These are phyloP conservation scores for Alternaria sp. DNA, from an alignment of 2,329 filamentous ascomycete species.

Conservation along the genomic window DNA sequence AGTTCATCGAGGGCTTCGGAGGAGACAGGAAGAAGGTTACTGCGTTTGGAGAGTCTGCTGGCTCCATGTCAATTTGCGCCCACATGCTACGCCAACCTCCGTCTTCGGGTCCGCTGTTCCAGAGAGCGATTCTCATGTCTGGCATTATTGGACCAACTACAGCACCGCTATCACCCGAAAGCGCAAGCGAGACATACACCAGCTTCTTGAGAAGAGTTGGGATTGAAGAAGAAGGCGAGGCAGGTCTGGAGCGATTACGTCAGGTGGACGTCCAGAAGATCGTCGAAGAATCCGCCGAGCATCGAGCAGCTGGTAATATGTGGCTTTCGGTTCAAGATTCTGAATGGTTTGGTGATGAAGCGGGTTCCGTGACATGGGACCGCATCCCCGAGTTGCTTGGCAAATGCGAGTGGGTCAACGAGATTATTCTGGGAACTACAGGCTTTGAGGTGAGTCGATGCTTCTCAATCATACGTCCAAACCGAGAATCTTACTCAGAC, in stretches of 20 bases:
- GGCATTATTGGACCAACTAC: slow-evolving; percentile 23
- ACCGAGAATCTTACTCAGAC: background rate
- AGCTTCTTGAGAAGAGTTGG: slow-evolving; percentile 27
- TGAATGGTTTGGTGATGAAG: slow-evolving; percentile 20
- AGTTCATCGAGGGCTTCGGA: slow-evolving; percentile 44
- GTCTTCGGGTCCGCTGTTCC: slow-evolving; percentile 22
- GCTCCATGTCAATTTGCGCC: slow-evolving; percentile 42
- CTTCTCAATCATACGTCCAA: background rate
- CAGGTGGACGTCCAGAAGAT: slow-evolving; percentile 14
- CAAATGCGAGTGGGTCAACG: slow-evolving; percentile 50
- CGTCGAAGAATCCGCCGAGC: slow-evolving; percentile 14
- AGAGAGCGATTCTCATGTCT: slow-evolving; percentile 28
- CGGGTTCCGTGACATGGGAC: slow-evolving; percentile 25
- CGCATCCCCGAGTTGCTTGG: slow-evolving; percentile 17
- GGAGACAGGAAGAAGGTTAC: slow-evolving; percentile 42
- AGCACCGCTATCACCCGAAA: slow-evolving; percentile 8
- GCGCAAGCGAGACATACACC: slow-evolving; percentile 16
- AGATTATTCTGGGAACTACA: slow-evolving; percentile 54
- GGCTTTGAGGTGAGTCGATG: slow-evolving; percentile 49
- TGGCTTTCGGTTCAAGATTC: slow-evolving; percentile 21
- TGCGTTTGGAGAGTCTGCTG: slow-evolving; percentile 55
- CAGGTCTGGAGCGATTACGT: slow-evolving; percentile 12
- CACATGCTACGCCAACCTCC: slow-evolving; percentile 28
- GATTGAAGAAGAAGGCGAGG: slow-evolving; percentile 18
- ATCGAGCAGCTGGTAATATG: slow-evolving; percentile 4